Conservation (phyloP, 2,329 filamentous ascomycete species). For the Orbilia oligospora region DNA sequence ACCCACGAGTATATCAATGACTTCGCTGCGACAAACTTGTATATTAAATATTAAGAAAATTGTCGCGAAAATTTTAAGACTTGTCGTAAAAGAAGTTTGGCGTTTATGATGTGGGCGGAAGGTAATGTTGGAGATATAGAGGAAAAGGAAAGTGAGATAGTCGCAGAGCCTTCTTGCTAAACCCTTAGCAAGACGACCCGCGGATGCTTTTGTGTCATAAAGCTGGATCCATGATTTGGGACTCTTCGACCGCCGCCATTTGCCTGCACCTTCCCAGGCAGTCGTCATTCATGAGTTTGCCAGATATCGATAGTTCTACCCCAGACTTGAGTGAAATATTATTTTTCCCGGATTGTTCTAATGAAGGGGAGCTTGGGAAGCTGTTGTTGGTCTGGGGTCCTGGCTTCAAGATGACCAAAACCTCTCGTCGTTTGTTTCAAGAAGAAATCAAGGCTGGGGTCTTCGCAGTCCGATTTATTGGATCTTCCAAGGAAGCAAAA, state of each 20-base stretch:
- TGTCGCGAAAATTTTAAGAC: slow-evolving; percentile 16
- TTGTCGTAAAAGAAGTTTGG: slow-evolving; percentile 17
- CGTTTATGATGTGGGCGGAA: slow-evolving; percentile 7
- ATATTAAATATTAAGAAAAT: slow-evolving; percentile 29
- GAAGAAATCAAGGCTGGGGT: slow-evolving; percentile 28
- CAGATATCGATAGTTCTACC: slow-evolving; percentile 21
- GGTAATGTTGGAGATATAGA: slow-evolving; percentile 24
- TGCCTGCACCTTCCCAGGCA: slow-evolving; percentile 34
- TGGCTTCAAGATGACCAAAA: slow-evolving; percentile 18
- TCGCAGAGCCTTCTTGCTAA: slow-evolving; percentile 41
- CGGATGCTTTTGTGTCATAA: slow-evolving; percentile 46
- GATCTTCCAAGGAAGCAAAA: slow-evolving; percentile 11
- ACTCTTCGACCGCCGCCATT: slow-evolving; percentile 16
- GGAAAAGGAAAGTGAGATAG: slow-evolving; percentile 26
- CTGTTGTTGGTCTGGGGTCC: slow-evolving; percentile 24
- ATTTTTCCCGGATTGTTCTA: slow-evolving; percentile 11
- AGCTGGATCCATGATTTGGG: slow-evolving; percentile 38
- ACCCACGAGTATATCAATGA: slow-evolving; percentile 52
- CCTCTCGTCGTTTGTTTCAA: slow-evolving; percentile 29
- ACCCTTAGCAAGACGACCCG: neutral
- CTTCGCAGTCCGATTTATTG: slow-evolving; percentile 15
- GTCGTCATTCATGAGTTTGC: slow-evolving; percentile 58
- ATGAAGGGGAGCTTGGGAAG: slow-evolving; percentile 19
- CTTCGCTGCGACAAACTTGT: slow-evolving; percentile 37
- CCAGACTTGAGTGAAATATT: slow-evolving; percentile 2